A percentile compares a stretch with the other conserved stretches of the same genome.
Conservation (phyloP, 2,329 filamentous ascomycete species). For the Zymoseptoria pseudotritici region DNA sequence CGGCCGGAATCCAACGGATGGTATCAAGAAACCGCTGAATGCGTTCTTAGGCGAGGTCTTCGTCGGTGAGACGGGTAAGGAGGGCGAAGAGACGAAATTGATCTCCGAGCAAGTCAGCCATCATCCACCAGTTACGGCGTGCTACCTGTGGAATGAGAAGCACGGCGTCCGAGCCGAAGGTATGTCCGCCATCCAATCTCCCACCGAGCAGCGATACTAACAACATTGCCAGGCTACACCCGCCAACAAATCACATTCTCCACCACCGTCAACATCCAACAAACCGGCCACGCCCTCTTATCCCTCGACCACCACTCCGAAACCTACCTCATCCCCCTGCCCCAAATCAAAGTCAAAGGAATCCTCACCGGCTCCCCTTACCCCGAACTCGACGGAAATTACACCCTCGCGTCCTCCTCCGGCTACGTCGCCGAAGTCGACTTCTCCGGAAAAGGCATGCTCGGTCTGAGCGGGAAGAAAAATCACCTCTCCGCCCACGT, state of each 20-base stretch:
- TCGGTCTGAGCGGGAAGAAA: constrained; percentile 35
- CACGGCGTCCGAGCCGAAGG: constrained; percentile 35
- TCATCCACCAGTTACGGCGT: constrained; percentile 42
- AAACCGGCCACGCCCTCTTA: constrained; percentile 40
- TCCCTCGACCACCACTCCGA: constrained; percentile 39
- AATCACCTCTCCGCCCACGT: constrained; percentile 36
- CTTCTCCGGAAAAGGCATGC: constrained; percentile 37
- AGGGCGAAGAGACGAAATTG: constrained; percentile 34
- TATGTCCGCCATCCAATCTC: too few species aligned
- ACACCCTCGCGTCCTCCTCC: constrained; percentile 35
- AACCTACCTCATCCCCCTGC: constrained; percentile 40
- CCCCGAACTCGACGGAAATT: constrained; percentile 37
- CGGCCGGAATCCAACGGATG: constrained; percentile 35
- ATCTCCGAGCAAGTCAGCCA: constrained; percentile 42
- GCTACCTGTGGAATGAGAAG: constrained; percentile 41
- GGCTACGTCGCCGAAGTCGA: constrained; percentile 37
- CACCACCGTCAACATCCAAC: constrained; percentile 39
- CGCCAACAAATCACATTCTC: constrained; percentile 42
- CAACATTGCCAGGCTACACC: constrained; percentile 31
- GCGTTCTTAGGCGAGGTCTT: constrained; percentile 45
- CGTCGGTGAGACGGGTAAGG: constrained; percentile 32
- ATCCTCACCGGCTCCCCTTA: constrained; percentile 38
- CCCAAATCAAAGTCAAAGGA: constrained; percentile 40
- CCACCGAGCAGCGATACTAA: too few species aligned
- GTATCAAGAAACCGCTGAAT: constrained; percentile 46